Evolutionary conservation across 768 basidiomycete genomes (phyloP), one percentile per base, ranked within the genome.

Genomic region (Termitomyces sp.): DNA sequence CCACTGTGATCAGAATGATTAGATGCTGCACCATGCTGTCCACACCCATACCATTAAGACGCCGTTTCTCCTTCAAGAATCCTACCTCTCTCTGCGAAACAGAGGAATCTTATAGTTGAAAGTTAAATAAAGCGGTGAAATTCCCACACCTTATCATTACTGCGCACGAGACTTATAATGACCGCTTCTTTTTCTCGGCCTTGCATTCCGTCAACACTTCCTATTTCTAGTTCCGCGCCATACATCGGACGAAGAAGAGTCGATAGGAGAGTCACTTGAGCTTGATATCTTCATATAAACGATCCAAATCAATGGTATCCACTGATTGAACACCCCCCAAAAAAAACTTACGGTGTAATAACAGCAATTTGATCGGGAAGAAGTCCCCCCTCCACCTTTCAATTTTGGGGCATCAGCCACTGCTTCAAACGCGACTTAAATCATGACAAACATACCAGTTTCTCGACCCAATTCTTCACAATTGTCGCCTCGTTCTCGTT

Each of bases 171-270:
- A 62, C 85, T 92, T 53, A 99, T 90, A 24, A 98, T 83, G 39
- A 98, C 84, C 0, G 94, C 94, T 54, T 98, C 93, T 63, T 93
- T 93, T 69, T 99, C 96, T 49, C 97, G 83, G 0, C 96, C 96
- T 75, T 99, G 97, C 87, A 98, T 91, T 0, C 94, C 94, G 67
- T 98, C 97, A 1, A 98, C 94, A 0, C 90, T 92, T 1, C 95
- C 97, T 44, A 97, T 92, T 63, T 98, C 94, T 0, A 98, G 79
- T 26, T 75, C 74, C 0, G 76, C 69, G 0, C 88, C 89, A 64
- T 90, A 79, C n/a, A 74, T 68, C 0, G 88, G 85, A 24, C 88
- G 84, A 20, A 99, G 74, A 43, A 93, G 74, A 0, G 88, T 85
- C 0, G 91, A 83, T 39, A 98, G 76, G 1, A 94, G 78, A 2